A percentile compares a stretch with the other conserved stretches of the same genome.
These are phyloP conservation scores for Torulaspora microellipsoides DNA, from an alignment of 805 yeast species.

Conservation along the genomic window DNA sequence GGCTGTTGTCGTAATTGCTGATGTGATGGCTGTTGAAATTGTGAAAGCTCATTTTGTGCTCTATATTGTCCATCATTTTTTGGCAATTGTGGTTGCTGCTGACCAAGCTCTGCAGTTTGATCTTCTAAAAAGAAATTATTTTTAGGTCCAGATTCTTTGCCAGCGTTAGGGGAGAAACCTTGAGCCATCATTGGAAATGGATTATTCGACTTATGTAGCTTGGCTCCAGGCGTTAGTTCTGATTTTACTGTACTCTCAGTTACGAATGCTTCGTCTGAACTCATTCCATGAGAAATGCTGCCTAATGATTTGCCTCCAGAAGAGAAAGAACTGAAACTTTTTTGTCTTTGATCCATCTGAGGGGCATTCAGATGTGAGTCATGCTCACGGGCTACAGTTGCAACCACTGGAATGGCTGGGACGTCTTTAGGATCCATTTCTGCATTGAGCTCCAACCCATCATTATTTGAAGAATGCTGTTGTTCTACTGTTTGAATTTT, in stretches of 20 bases:
- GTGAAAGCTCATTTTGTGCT: conserved; percentile 2
- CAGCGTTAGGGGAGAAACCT: not conserved
- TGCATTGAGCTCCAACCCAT: conserved; percentile 1
- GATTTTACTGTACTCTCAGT: conserved; percentile 8
- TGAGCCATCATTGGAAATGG: conserved; percentile 32
- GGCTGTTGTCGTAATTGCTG: conserved; percentile 5
- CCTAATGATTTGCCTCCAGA: conserved; percentile 14
- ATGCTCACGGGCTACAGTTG: not conserved
- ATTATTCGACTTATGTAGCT: conserved; percentile 33
- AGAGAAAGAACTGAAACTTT: conserved; percentile 23
- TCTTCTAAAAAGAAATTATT: conserved; percentile 6
- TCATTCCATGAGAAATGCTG: conserved; percentile 7
- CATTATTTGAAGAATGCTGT: not conserved
- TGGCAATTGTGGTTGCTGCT: not conserved
- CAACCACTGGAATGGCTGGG: not conserved
- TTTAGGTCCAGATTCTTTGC: not conserved
- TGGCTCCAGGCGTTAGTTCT: conserved; percentile 11
- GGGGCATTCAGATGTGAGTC: conserved; percentile 8
- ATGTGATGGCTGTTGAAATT: not conserved
- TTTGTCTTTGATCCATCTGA: conserved; percentile 17
- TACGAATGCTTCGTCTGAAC: conserved; percentile 8
- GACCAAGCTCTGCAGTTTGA: not conserved
- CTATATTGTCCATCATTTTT: conserved; percentile 1
- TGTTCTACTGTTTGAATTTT: conserved; percentile 3
- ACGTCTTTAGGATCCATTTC: conserved; percentile 1